Base-by-base conservation (phyloP, 1,284 basidiomycete genomes). In the Melampsora americana region DNA sequence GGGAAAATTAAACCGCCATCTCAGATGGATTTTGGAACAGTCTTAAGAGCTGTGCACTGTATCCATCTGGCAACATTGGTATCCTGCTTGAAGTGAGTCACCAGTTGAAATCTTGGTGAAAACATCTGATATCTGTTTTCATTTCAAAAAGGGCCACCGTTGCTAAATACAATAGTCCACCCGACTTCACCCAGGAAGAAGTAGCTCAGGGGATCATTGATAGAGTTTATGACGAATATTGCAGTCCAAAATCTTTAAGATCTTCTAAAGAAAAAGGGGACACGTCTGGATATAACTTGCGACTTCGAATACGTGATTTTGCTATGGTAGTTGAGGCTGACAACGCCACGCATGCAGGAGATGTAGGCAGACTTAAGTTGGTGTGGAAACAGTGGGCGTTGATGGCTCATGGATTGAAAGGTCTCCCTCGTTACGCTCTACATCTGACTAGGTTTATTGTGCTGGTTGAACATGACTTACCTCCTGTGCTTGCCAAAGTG, bases 371-470 rank as follows among this genome's bases (percentile, higher is more conserved):
- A 5, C n/a, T 56, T 20, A 69, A 50, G 6, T 26, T 35, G 9
- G 30, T 69, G 1, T 69, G 46, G 67, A 69, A 69, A 48, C 32
- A 26, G 46, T 69, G 50, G 67, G 26, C 23, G 4, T 5, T 69
- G 2, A 69, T 69, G 67, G 35, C 46, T 2, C 67, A 69, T 35
- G 20, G 32, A 12, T 12, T 69, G 5, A 46, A 46, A 5, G 35
- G 44, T 1, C 23, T 69, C 5, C 18, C 23, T 56, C 20, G 53
- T 18, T 69, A 69, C 30, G 48, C 67, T 1, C 46, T 20, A 3
- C 56, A 69, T 39, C 32, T 50, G 7, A 46, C 67, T 18, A 4
- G 48, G 16, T 18, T 50, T 5, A 32, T 69, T 5, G 11, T 69
- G 3, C 3, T 69, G 48, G 1, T 69, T 20, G 56, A 23, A 9